A percentile compares a stretch with the other conserved stretches of the same genome.
These are phyloP conservation scores for Corymbia maculata DNA, from an alignment of 345 rosid genomes.

Conservation along the genomic window DNA sequence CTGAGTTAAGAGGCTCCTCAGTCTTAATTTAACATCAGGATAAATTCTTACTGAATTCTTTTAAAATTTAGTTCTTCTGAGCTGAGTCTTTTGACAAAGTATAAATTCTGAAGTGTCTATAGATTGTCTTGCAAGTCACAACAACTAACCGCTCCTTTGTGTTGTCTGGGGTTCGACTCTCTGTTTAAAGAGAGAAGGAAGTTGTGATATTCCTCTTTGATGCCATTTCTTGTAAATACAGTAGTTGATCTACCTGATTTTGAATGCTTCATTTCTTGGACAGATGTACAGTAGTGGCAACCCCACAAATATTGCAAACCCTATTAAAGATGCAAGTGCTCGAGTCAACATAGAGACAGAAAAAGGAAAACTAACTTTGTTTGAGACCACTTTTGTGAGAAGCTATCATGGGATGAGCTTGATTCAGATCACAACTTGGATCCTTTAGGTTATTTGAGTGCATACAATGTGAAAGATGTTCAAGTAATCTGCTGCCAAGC, in stretches of 20 bases:
- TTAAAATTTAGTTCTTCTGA: background rate
- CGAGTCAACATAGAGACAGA: constrained; percentile 27
- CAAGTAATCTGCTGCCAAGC: constrained; percentile 46
- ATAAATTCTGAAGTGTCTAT: background rate
- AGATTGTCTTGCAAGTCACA: background rate
- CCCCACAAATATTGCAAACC: constrained; percentile 44
- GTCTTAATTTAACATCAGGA: background rate
- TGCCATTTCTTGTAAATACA: background rate
- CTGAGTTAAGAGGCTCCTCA: background rate
- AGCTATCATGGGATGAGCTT: constrained; percentile 23
- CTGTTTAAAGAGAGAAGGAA: background rate
- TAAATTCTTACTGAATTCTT: background rate
- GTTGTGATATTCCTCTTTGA: background rate
- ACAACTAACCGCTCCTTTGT: background rate
- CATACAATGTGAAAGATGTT: constrained; percentile 27
- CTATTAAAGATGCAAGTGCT: constrained; percentile 32
- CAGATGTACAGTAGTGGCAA: constrained; percentile 47
- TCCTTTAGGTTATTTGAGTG: constrained; percentile 19
- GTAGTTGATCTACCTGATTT: background rate
- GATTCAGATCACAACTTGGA: constrained; percentile 11
- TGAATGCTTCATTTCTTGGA: background rate
- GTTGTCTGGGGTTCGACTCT: background rate
- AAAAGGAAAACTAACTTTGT: constrained; percentile 27
- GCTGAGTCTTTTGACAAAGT: background rate
- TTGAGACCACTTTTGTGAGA: constrained; percentile 34